Conservation (phyloP, 2,329 filamentous ascomycete genomes). For the Leptographium procerum region DNA sequence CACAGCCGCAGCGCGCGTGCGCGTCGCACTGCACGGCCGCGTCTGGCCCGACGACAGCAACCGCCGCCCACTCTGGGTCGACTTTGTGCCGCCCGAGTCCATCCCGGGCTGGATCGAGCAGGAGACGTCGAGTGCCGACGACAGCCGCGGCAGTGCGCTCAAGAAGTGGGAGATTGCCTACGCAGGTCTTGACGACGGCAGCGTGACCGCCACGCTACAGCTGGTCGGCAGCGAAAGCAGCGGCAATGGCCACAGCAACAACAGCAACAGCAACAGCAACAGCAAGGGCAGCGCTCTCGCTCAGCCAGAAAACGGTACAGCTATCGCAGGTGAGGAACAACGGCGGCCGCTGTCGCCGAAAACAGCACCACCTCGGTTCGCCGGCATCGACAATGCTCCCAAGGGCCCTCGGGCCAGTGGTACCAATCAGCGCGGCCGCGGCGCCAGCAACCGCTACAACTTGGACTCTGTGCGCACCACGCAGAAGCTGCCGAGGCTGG, state of each 20-base stretch:
- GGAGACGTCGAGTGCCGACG: constrained; percentile 41
- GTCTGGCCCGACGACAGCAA: constrained; percentile 83
- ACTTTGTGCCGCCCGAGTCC: constrained; percentile 73
- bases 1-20: constrained; percentile 63
- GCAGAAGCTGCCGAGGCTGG: constrained; percentile 28
- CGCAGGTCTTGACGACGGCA: constrained; percentile 38
- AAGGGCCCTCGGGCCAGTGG: constrained; percentile 17
- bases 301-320: no score
- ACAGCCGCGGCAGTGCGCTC: constrained; percentile 20
- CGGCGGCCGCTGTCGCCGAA: no score
- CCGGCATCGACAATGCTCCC: constrained; percentile 22
- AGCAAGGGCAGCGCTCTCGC: no score
- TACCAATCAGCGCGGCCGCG: background rate
- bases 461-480: constrained; percentile 21
- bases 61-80: constrained; percentile 74
- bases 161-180: constrained; percentile 66
- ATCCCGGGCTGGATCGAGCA: constrained; percentile 62
- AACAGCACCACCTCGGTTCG: constrained; percentile 4
- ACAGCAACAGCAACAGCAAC: background rate
- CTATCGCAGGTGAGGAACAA: no score
- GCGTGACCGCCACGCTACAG: constrained; percentile 44
- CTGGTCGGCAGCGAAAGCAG: constrained; percentile 25
- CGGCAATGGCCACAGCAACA: constrained; percentile 14
- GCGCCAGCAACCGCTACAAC: background rate
- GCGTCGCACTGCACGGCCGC: constrained; percentile 61